phyloP scores from a whole-genome alignment of 306 rosid species.

The Alnus glutinosa region DNA sequence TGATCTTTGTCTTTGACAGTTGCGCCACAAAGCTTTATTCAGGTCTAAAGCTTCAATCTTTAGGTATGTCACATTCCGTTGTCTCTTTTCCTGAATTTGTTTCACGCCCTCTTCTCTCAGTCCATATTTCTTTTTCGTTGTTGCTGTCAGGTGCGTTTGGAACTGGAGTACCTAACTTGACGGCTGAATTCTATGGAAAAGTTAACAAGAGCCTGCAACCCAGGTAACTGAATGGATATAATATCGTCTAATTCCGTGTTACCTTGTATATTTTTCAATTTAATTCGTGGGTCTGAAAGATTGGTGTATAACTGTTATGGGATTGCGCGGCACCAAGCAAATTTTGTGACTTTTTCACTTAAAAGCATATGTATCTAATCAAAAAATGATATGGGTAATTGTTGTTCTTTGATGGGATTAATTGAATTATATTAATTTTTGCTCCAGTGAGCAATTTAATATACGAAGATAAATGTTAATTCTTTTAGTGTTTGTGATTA shows the following conservation, averaged over 20 bases:
- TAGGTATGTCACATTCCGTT: constrained; percentile 34
- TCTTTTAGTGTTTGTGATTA: not conserved
- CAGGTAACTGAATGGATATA: constrained; percentile 42
- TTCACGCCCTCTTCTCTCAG: constrained; percentile 3
- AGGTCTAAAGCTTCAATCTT: constrained; percentile 75
- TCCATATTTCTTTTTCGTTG: not conserved
- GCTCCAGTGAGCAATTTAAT: not conserved
- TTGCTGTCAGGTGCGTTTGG: constrained; percentile 52
- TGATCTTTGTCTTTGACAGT: constrained; percentile 39
- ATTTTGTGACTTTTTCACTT: not conserved
- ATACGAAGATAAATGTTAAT: not conserved
- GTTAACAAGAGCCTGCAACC: constrained; percentile 61
- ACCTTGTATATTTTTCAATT: constrained; percentile 8
- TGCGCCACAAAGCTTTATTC: constrained; percentile 61
- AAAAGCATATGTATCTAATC: not conserved
- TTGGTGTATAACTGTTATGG: not conserved
- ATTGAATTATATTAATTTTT: not conserved
- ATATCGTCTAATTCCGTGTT: not conserved
- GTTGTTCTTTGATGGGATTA: constrained; percentile 1
- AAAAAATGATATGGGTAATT: not conserved
- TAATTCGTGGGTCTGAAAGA: constrained; percentile 5
- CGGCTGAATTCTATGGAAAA: constrained; percentile 68
- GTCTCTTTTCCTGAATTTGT: not conserved
- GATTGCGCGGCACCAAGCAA: not conserved
- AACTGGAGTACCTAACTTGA: constrained; percentile 55